Evolutionary conservation across 1,284 basidiomycete genomes (phyloP).

Genomic region (Cryptococcus amylolentus): DNA sequence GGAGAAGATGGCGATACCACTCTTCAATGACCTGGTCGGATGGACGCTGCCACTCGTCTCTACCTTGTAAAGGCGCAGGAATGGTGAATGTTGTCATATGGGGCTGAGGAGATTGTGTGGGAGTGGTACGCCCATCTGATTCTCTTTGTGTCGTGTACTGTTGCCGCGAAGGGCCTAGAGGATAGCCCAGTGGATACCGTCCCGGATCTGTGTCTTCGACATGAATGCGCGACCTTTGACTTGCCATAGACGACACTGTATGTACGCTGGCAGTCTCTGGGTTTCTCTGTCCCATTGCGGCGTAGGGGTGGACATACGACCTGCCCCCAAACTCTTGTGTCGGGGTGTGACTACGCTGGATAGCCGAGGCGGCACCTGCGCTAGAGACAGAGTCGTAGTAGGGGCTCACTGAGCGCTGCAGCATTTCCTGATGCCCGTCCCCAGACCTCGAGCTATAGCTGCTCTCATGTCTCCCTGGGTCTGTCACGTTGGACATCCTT

Average conservation of each 20-base stretch:
- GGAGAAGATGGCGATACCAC: slow-evolving; percentile 70
- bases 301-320: too few species aligned
- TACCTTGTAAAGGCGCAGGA: slow-evolving; percentile 6
- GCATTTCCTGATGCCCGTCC: background rate
- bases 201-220: too few species aligned
- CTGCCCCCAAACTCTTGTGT: too few species aligned
- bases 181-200: too few species aligned
- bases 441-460: background rate
- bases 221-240: too few species aligned
- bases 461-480: slow-evolving; percentile 4
- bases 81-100: slow-evolving; percentile 7
- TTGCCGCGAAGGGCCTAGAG: too few species aligned
- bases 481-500: slow-evolving; percentile 12
- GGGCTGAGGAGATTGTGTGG: background rate
- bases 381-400: background rate
- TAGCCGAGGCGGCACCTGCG: background rate
- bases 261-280: too few species aligned
- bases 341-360: too few species aligned
- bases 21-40: slow-evolving; percentile 69
- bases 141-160: too few species aligned
- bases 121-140: too few species aligned
- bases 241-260: too few species aligned
- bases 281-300: too few species aligned
- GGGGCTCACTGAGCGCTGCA: background rate
- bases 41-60: slow-evolving; percentile 70